A percentile compares a stretch with the other conserved stretches of the same genome.
phyloP scores from a whole-genome alignment of 2,329 filamentous ascomycete species.

The Colletotrichum cereale region DNA sequence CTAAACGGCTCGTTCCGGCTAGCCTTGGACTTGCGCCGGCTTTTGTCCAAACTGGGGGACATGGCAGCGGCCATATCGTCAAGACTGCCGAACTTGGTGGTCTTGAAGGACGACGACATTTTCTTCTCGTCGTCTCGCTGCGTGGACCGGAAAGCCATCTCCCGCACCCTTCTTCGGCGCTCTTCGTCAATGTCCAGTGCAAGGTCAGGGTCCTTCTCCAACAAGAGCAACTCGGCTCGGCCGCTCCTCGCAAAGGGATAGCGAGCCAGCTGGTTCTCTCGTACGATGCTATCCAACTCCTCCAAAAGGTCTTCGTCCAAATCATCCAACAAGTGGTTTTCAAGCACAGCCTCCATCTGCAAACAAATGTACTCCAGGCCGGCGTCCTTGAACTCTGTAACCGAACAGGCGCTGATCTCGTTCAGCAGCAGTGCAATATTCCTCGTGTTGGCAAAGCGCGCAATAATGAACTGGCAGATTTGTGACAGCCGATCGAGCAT shows the following conservation, averaged over 20 bases:
- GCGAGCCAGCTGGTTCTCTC: conserved; percentile 83
- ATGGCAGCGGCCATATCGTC: conserved; percentile 68
- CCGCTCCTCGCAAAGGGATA: conserved; percentile 84
- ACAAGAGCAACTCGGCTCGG: conserved; percentile 74
- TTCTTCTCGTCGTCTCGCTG: conserved; percentile 76
- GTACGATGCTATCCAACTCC: conserved; percentile 84
- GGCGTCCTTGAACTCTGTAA: conserved; percentile 88
- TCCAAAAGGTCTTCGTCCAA: conserved; percentile 85
- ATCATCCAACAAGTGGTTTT: conserved; percentile 88
- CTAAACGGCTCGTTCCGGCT: conserved; percentile 70
- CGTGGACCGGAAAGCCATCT: conserved; percentile 77
- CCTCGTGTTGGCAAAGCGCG: conserved; percentile 84
- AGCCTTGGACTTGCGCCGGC: conserved; percentile 60
- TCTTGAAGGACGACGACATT: conserved; percentile 70
- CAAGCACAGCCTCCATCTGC: conserved; percentile 91
- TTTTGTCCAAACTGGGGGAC: conserved; percentile 58
- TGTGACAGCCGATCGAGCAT: conserved; percentile 94
- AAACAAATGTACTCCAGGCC: conserved; percentile 92
- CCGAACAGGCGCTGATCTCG: conserved; percentile 84
- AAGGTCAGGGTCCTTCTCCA: conserved; percentile 74
- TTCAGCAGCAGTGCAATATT: conserved; percentile 91
- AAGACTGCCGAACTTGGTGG: conserved; percentile 70
- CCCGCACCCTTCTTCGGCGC: conserved; percentile 76
- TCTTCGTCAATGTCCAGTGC: conserved; percentile 77
- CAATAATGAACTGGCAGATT: conserved; percentile 87